Base-by-base conservation (phyloP, 495 filamentous ascomycete genomes). In the Podospora bellae-mahoneyi region DNA sequence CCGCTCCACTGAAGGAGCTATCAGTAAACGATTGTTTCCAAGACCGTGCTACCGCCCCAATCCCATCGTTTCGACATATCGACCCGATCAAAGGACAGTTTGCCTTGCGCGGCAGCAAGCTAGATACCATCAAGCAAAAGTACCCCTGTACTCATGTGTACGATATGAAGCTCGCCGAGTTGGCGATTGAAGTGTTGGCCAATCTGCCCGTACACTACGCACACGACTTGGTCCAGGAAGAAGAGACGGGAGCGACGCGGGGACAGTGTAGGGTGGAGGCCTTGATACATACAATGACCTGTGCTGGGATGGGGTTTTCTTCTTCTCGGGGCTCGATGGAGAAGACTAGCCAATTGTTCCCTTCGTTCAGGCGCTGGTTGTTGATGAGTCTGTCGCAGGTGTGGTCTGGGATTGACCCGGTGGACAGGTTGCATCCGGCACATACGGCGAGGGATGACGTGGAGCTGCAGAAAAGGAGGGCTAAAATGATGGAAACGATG, bases 211-310 rank as follows among this genome's bases (percentile, higher is more conserved):
- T 5, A 1, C 0, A 62, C 5, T 69, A 69, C 63, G 27, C 39
- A 1, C 58, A 69, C 30, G 26, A 32, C 0, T 58, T 20, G 16
- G 30, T 67, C 23, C 58, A 2, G 16, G 19, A 53, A 0, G 26
- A 59, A 6, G 28, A 5, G 54, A 44, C 19, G 19, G 66, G 48
- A 0, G 20, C 9, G 5, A 19, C 18, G 5, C 4, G 28, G 16
- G 66, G 66, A 9, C 62, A 64, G 56, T 68, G 60, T 13, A 57
- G 66, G 26, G 66, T 64, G 57, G 30, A 54, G 18, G 66, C 66
- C 62, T 23, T 68, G 15, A 57, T 68, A 5, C 66, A 64, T 20
- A 68, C 66, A 2, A 34, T 68, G 15, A 68, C 66, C 18, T 64
- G 66, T 20, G 18, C 54, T n/a, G 66, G 64, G 39, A 20, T 27